Evolutionary conservation across 1,284 basidiomycete species (phyloP), one percentile per base, ranked within the genome.

Genomic region (Salmacisia buchloeana): DNA sequence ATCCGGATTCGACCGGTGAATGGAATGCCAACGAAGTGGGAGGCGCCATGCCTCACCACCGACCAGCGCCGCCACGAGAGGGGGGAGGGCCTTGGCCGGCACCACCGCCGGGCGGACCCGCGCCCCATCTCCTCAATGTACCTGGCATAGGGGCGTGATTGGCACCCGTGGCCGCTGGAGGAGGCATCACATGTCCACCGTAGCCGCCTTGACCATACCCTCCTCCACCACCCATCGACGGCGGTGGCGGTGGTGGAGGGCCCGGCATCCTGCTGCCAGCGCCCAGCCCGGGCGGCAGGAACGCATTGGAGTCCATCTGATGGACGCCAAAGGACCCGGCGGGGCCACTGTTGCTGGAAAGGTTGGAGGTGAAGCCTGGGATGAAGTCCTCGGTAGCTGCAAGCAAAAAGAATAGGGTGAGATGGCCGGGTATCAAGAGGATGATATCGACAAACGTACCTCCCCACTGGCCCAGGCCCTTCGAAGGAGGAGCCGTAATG

Each of bases 311-410:
- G 29, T 54, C 49, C 29, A 31, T 5, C 27, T 54, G 49, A 9
- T 15, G 15, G 23, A 12, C 49, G 29, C 31, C 21, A 10, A 15
- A 31, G 49, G 49, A 54, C 5, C 29, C 31, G 18, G 39, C 18
- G 5, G 39, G 3, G n/a, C n/a, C n/a, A n/a, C n/a, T n/a, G n/a
- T n/a, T n/a, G 18, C 18, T 43, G 2, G 49, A 31, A 18, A 54
- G 10, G 27, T 54, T 54, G 12, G 49, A 54, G 49, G 49, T 54
- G 29, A 54, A 54, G 5, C 49, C 49, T 4, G 49, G 49, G 49
- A 54, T 54, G 27, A 54, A 54, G 27, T 54, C 49, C 34, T 54
- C 49, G 31, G 29, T 34, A 29, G 23, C 49, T 34, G 49, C 27
- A 29, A 13, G 5, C 18, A 27, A 18, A 54, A 33, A 54, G 21